Percentiles rank a stretch among this genome's conserved stretches.
Conservation (phyloP, 2,329 filamentous ascomycete species). For the Neofusicoccum cordaticola region DNA sequence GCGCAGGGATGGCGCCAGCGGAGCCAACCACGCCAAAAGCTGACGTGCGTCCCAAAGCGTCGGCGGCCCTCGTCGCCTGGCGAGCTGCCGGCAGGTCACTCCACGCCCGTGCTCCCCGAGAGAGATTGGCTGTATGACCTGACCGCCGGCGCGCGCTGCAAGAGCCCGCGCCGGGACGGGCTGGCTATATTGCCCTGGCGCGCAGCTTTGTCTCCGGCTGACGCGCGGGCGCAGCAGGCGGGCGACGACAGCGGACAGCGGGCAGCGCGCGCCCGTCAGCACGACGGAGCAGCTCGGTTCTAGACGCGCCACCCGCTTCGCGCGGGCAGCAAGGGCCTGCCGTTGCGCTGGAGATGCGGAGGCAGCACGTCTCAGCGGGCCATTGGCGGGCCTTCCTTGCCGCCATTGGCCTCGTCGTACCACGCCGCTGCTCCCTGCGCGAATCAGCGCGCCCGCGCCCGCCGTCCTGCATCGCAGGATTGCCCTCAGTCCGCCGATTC, state of each 20-base stretch:
- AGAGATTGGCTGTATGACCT: neutral
- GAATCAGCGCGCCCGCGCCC: neutral
- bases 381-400: constrained; percentile 10
- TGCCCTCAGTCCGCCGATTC: constrained; percentile 9
- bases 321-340: neutral
- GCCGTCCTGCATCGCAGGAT: constrained; percentile 6
- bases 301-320: constrained; percentile 8
- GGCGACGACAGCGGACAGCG: neutral
- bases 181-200: neutral
- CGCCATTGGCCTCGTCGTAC: constrained; percentile 11
- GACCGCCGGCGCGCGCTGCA: neutral
- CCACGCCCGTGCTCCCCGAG: constrained; percentile 8
- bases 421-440: neutral
- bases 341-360: constrained; percentile 9
- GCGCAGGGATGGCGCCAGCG: neutral
- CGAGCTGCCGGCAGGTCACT: neutral
- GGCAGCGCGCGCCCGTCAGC: neutral
- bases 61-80: neutral
- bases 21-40: neutral
- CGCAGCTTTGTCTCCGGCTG: constrained; percentile 8
- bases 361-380: neutral
- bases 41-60: neutral
- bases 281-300: constrained; percentile 1
- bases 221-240: constrained; percentile 6
- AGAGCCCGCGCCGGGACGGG: neutral